phyloP scores from a whole-genome alignment of 2,329 filamentous ascomycete species.

The Fusarium sarcochroum region DNA sequence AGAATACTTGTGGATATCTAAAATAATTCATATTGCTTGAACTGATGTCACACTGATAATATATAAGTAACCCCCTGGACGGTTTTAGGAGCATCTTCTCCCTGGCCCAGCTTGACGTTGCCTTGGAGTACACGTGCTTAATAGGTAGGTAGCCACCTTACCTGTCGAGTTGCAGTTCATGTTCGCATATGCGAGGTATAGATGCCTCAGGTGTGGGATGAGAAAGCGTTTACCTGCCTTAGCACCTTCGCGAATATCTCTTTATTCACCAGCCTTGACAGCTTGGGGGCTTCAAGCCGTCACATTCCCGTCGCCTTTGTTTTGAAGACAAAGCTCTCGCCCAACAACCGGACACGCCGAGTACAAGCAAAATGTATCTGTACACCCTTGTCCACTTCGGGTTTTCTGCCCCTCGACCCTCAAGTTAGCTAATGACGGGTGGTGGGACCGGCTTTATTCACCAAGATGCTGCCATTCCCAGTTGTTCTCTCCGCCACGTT shows the following conservation, averaged over 20 bases:
- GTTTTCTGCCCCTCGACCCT: conserved; percentile 19
- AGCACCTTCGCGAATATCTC: neutral
- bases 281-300: neutral
- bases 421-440: conserved; percentile 23
- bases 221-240: neutral
- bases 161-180: neutral
- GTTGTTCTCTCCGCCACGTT: conserved; percentile 47
- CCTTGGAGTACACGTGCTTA: too few species aligned
- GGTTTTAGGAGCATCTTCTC: too few species aligned
- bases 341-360: conserved; percentile 40
- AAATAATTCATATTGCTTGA: too few species aligned
- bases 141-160: too few species aligned
- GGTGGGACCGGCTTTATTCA: conserved; percentile 38
- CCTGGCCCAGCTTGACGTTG: too few species aligned
- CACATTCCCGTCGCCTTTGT: conserved; percentile 3
- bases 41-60: too few species aligned
- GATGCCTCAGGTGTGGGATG: conserved; percentile 27
- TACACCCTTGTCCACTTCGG: conserved; percentile 22
- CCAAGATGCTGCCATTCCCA: conserved; percentile 44
- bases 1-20: too few species aligned
- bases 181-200: conserved; percentile 27
- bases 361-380: conserved; percentile 7
- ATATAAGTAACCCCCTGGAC: too few species aligned
- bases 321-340: conserved; percentile 1
- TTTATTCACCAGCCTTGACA: neutral